Evolutionary conservation across 495 filamentous ascomycete species (phyloP), one percentile per base, ranked within the genome.

Genomic region (Aspergillus cavernicola): DNA sequence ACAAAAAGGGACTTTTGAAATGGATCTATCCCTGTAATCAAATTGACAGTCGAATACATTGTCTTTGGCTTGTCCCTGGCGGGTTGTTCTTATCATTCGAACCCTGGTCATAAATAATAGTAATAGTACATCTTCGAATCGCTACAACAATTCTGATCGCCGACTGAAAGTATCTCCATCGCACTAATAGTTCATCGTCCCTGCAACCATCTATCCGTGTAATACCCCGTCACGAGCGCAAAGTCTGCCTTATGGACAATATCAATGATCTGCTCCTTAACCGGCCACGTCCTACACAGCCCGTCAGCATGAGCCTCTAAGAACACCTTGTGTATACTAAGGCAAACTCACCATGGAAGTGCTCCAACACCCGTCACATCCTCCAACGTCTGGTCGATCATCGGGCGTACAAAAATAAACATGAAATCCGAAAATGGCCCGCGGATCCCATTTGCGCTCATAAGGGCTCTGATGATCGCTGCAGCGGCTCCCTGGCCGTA

Each of bases 401-500:
- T 2, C 29, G 33, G 18, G 6, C 44, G 26, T 6, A 47, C 32
- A 6, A 26, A 33, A 1, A 47, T 28, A 8, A 47, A 47, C 44
- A 47, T 47, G 44, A 47, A 47, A 47, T 47, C 44, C 29, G 44
- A 13, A 20, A 47, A 47, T 12, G 44, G 44, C 22, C 44, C 44
- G 22, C 44, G 44, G 15, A 47, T 35, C 0, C 44, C 44, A 2
- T 19, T 28, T 0, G 44, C 44, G 44, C 44, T 47, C 44, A 47
- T 47, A 11, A 47, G 3, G 5, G 44, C 44, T 16, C 44, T 9
- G 18, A 47, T 35, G 13, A 47, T 16, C 2, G 44, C 44, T n/a
- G 44, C 44, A 13, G 28, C 44, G 3, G 44, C 44, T 9, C 44
- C 44, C 44, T 47, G 44, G n/a, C 44, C 44, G 44, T 47, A 47